Base-by-base conservation (phyloP, 805 yeast species). In the Starmerella apicola region DNA sequence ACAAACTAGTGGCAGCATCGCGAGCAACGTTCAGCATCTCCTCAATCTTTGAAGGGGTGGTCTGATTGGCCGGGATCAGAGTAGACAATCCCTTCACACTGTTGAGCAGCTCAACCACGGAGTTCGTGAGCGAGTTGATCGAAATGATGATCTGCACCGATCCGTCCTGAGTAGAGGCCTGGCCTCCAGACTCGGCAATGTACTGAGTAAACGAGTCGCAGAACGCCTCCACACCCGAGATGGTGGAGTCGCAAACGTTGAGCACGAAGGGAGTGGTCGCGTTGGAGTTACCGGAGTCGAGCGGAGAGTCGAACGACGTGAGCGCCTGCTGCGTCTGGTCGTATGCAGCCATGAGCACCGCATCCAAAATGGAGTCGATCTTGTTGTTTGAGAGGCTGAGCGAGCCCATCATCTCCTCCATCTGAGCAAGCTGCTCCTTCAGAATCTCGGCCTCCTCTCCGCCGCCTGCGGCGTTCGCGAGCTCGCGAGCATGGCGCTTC, bases 241-340 rank as follows among this genome's bases (percentile, higher is more conserved):
- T 72, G 16, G 79, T 70, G 47, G 76, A 71, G 54, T 85, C 95
- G 46, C 78, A 64, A 30, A 81, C 63, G 0, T 88, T 76, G 26
- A 77, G 62, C 18, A 79, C 59, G 51, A 72, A 78, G 48, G 72
- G 76, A 2, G 88, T 81, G 0, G 88, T 72, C 2, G 91, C 68
- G 55, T 76, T 76, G 49, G 76, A 74, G 55, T 81, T 81, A 40
- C 91, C 91, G 3, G 84, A 82, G 58, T 80, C 51, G 73, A 79
- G 72, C 23, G 91, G 82, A 4, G 86, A 78, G 40, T 75, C 78
- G 45, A 82, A 64, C 51, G 78, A 84, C 52, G 72, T 78, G 16
- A 66, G 63, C 0, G 80, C 62, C 48, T 80, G 83, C 59, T 84
- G 93, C 38, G 84, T 68, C 37, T 84, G 67, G 45, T 75, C 74